Percentiles rank a stretch among this genome's conserved stretches.
Conservation (phyloP, 768 basidiomycete species). For the Crucibulum laeve region DNA sequence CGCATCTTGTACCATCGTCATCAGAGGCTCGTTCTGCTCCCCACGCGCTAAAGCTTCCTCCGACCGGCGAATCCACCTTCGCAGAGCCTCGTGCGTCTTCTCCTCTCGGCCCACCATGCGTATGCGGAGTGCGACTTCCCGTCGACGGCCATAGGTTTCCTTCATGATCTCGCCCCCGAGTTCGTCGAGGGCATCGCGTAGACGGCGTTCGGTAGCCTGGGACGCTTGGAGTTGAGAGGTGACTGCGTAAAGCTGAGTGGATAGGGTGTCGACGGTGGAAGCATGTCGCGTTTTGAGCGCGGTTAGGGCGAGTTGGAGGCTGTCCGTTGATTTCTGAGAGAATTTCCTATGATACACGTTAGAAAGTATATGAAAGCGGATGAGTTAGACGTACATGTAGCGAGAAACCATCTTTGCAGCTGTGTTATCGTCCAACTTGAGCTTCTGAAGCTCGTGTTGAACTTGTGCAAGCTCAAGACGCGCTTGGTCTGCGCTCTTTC, state of each 20-base stretch:
- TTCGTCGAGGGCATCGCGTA: conserved; percentile 65
- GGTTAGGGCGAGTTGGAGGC: conserved; percentile 57
- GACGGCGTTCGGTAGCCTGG: conserved; percentile 35
- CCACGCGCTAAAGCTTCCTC: conserved; percentile 32
- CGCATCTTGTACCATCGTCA: conserved; percentile 21
- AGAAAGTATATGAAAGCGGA: not conserved
- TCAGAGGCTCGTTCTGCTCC: conserved; percentile 3
- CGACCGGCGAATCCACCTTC: conserved; percentile 51
- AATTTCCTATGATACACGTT: conserved; percentile 56
- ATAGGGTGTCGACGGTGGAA: conserved; percentile 54
- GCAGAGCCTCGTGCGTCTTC: conserved; percentile 44
- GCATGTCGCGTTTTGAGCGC: conserved; percentile 58
- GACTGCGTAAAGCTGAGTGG: conserved; percentile 41
- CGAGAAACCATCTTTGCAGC: conserved; percentile 82
- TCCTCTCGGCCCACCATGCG: conserved; percentile 65
- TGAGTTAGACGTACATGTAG: conserved; percentile 59
- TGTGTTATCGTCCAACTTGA: conserved; percentile 62
- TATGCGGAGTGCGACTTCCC: conserved; percentile 66
- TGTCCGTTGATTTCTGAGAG: conserved; percentile 69
- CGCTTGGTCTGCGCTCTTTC: conserved; percentile 34
- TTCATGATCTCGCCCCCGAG: conserved; percentile 66
- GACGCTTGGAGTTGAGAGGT: conserved; percentile 40
- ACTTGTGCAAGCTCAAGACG: conserved; percentile 40
- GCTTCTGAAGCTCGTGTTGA: conserved; percentile 48
- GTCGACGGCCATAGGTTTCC: conserved; percentile 67